Percentiles rank a stretch among this genome's conserved stretches.
phyloP scores from a whole-genome alignment of 495 filamentous ascomycete genomes.

The Astrothelium macrocarpum region DNA sequence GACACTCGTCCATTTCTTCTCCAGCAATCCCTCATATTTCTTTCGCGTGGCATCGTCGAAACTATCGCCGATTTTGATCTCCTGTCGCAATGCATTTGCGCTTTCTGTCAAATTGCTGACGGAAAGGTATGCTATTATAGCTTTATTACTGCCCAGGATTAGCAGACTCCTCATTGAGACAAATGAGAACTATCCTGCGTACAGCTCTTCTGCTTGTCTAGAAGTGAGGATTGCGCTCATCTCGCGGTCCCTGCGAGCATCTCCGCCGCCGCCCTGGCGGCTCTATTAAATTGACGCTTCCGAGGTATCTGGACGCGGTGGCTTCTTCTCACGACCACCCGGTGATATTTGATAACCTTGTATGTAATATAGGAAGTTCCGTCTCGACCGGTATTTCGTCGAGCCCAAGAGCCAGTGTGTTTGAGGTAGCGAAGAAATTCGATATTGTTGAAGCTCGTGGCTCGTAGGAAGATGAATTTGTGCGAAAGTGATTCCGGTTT shows the following conservation, averaged over 20 bases:
- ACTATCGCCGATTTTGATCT: conserved; percentile 53
- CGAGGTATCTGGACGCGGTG: too few relatives aligned
- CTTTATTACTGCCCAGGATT: conserved; percentile 62
- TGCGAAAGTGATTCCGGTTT: background rate
- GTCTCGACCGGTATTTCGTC: too few relatives aligned
- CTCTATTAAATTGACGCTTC: background rate
- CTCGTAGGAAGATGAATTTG: background rate
- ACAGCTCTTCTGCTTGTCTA: conserved; percentile 86
- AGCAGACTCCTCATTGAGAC: conserved; percentile 7
- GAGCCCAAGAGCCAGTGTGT: too few relatives aligned
- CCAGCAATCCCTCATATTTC: conserved; percentile 81
- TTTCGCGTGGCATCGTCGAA: conserved; percentile 71
- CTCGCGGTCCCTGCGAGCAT: conserved; percentile 18
- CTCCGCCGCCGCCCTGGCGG: background rate
- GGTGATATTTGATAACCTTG: background rate
- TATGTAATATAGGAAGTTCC: background rate
- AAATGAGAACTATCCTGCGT: conserved; percentile 9
- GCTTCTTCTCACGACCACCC: background rate
- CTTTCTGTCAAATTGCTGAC: conserved; percentile 59
- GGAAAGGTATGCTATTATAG: conserved; percentile 77
- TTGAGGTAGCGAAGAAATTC: background rate
- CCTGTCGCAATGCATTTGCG: conserved; percentile 55
- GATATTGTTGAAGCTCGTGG: background rate
- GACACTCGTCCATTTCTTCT: conserved; percentile 95
- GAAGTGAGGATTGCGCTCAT: conserved; percentile 72